phyloP scores from a whole-genome alignment of 768 basidiomycete species.

The Boletellus sp. region DNA sequence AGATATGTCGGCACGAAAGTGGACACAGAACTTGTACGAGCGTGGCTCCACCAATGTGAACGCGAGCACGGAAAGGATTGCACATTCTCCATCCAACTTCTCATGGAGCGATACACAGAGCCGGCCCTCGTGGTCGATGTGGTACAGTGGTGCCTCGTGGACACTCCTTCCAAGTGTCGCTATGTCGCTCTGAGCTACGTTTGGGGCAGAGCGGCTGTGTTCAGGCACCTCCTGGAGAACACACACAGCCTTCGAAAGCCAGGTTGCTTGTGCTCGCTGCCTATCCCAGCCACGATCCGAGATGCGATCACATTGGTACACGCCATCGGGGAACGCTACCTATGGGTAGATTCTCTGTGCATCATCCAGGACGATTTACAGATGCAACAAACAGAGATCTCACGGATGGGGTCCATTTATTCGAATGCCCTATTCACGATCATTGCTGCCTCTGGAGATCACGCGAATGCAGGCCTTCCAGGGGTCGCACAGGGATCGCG shows the following conservation, averaged over 20 bases:
- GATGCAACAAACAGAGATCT: constrained; percentile 17
- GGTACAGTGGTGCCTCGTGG: constrained; percentile 13
- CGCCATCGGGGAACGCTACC: constrained; percentile 20
- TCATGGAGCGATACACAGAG: not conserved
- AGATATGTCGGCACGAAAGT: constrained; percentile 3
- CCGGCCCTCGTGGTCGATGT: constrained; percentile 17
- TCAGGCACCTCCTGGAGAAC: constrained; percentile 8
- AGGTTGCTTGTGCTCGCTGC: not conserved
- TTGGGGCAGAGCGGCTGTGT: constrained; percentile 15
- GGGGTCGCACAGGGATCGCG: constrained; percentile 7
- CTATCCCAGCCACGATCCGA: constrained; percentile 20
- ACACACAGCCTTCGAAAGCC: constrained; percentile 3
- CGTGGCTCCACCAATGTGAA: constrained; percentile 16
- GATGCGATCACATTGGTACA: constrained; percentile 22
- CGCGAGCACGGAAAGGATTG: constrained; percentile 8
- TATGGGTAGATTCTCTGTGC: constrained; percentile 26
- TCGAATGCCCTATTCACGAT: constrained; percentile 16
- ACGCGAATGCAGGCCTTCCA: constrained; percentile 10
- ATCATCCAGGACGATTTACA: constrained; percentile 19
- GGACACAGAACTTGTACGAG: constrained; percentile 7
- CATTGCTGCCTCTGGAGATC: constrained; percentile 15
- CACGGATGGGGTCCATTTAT: constrained; percentile 22
- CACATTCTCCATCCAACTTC: not conserved
- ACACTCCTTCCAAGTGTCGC: constrained; percentile 16
- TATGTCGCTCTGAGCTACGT: constrained; percentile 25